Evolutionary conservation across 2,329 filamentous ascomycete genomes (phyloP).

Genomic region (Colletotrichum trifolii): DNA sequence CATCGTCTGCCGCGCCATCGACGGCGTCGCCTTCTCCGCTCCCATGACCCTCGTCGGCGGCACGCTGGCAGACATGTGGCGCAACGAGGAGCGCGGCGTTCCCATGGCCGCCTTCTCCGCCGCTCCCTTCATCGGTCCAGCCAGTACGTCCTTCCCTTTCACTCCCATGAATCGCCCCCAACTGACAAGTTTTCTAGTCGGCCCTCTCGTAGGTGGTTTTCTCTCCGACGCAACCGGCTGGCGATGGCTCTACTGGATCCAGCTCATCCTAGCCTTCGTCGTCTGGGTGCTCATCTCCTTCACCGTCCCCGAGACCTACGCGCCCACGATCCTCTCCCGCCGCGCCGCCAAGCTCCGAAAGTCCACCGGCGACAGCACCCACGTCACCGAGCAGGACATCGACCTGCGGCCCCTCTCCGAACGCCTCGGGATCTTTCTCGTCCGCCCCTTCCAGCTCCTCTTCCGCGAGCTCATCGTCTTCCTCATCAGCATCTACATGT

Average conservation of each 20-base stretch:
- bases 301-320: constrained; percentile 91
- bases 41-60: constrained; percentile 90
- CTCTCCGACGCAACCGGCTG: constrained; percentile 76
- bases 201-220: constrained; percentile 81
- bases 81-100: constrained; percentile 83
- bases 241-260: constrained; percentile 90
- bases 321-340: constrained; percentile 78
- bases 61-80: constrained; percentile 86
- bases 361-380: constrained; percentile 72
- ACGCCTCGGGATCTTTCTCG: constrained; percentile 77
- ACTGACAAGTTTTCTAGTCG: constrained; percentile 53
- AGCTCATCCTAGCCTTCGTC: constrained; percentile 77
- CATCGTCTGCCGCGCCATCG: constrained; percentile 79
- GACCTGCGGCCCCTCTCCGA: constrained; percentile 77
- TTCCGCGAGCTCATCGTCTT: constrained; percentile 88
- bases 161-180: background rate
- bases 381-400: constrained; percentile 84
- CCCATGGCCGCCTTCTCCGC: constrained; percentile 89
- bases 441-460: constrained; percentile 87
- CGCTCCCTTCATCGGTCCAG: constrained; percentile 85
- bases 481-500: constrained; percentile 87
- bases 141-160: constrained; percentile 55
- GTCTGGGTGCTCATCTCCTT: constrained; percentile 84
- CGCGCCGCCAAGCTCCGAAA: constrained; percentile 79
- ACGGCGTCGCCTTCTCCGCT: constrained; percentile 85